Evolutionary conservation across 2,329 filamentous ascomycete genomes (phyloP).

Genomic region (Calcarisporium arbuscula): DNA sequence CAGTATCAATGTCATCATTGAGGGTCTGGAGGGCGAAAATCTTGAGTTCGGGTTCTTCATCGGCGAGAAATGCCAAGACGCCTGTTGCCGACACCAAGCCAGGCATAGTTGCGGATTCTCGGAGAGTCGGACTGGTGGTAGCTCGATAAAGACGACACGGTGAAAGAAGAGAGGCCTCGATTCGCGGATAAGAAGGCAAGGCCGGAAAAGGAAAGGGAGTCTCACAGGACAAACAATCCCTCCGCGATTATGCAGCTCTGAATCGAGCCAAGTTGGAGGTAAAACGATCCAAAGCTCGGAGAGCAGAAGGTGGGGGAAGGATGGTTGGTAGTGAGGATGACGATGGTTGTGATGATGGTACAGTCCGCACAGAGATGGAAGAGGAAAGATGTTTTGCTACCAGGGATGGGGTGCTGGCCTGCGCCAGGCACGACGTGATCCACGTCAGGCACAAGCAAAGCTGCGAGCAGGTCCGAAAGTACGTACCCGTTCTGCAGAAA

Average conservation of each 20-base stretch:
- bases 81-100: slow-evolving; percentile 90
- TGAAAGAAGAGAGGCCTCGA: slow-evolving; percentile 3
- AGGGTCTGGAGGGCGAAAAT: slow-evolving; percentile 91
- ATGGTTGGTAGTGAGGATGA: slow-evolving; percentile 1
- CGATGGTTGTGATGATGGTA: slow-evolving; percentile 5
- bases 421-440: slow-evolving; percentile 26
- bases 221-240: no score
- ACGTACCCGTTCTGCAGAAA: no score
- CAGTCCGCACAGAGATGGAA: slow-evolving; percentile 6
- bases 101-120: slow-evolving; percentile 58
- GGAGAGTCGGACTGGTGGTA: slow-evolving; percentile 9
- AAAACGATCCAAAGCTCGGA: not conserved
- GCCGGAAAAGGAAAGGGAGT: not conserved
- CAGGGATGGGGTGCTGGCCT: slow-evolving; percentile 19
- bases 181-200: not conserved
- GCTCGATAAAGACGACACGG: slow-evolving; percentile 5
- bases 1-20: slow-evolving; percentile 91
- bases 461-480: no score
- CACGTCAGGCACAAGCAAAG: slow-evolving; percentile 36
- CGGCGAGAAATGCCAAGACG: slow-evolving; percentile 88
- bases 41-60: slow-evolving; percentile 90
- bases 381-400: not conserved
- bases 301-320: not conserved
- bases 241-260: no score
- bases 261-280: not conserved